phyloP scores from a whole-genome alignment of 2,329 filamentous ascomycete species.

The Monosporascus sp. region DNA sequence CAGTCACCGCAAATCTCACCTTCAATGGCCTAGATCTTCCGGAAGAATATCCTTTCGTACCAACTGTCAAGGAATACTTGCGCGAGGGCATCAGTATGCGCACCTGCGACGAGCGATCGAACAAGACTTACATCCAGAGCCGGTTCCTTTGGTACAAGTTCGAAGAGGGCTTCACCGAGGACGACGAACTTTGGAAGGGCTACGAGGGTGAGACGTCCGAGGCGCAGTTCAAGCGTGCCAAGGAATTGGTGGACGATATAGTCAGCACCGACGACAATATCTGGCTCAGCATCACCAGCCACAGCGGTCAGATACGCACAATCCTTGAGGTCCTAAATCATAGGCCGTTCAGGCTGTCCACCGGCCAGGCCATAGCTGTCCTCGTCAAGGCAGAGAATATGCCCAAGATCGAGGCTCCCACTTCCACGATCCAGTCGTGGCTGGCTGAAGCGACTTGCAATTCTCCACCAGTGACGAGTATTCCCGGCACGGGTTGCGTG shows the following conservation, averaged over 20 bases:
- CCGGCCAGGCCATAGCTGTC: constrained; percentile 64
- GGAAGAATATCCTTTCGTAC: constrained; percentile 45
- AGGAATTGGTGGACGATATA: constrained; percentile 50
- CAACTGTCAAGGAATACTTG: constrained; percentile 59
- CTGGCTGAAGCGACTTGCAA: constrained; percentile 38
- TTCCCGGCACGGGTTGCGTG: constrained; percentile 36
- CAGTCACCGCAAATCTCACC: constrained; percentile 58
- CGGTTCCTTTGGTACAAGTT: constrained; percentile 51
- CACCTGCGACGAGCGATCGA: constrained; percentile 61
- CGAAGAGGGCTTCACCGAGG: constrained; percentile 57
- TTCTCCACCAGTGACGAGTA: constrained; percentile 39
- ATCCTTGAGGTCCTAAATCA: constrained; percentile 55
- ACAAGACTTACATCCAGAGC: constrained; percentile 45
- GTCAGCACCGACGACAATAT: constrained; percentile 48
- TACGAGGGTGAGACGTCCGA: constrained; percentile 36
- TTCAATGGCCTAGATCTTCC: constrained; percentile 53
- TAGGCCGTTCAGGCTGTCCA: constrained; percentile 56
- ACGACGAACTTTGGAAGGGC: constrained; percentile 42
- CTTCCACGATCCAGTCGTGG: constrained; percentile 31
- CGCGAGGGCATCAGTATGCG: constrained; percentile 64
- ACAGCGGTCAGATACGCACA: constrained; percentile 52
- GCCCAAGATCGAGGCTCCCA: constrained; percentile 15
- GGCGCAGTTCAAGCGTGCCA: constrained; percentile 46
- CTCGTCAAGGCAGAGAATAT: constrained; percentile 55
- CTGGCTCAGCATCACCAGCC: constrained; percentile 56